phyloP scores from a whole-genome alignment of 1,139 yeast genomes.

The Candida neerlandica region DNA sequence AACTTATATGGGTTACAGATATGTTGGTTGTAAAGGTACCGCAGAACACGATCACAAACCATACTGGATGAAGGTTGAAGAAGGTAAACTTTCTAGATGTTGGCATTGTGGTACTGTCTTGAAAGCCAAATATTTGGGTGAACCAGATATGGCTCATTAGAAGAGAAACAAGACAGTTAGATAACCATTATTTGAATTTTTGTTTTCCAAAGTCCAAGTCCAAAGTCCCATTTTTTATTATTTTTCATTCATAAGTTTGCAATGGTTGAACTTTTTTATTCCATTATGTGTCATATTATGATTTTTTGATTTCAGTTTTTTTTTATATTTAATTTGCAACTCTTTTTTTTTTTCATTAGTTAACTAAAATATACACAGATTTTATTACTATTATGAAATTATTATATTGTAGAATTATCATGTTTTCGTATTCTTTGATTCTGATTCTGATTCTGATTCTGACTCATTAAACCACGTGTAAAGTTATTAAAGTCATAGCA shows the following conservation, averaged over 20 bases:
- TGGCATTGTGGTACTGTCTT: constrained; percentile 99
- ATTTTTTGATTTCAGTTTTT: not conserved
- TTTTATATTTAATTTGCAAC: constrained; percentile 1
- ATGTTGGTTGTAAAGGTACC: constrained; percentile 96
- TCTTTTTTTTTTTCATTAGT: not conserved
- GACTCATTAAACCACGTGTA: no score
- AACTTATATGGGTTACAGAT: constrained; percentile 90
- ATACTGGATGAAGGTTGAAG: constrained; percentile 92
- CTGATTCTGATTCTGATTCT: no score
- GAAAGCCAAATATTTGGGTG: constrained; percentile 87
- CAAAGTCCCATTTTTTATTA: not conserved
- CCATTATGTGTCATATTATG: constrained; percentile 1
- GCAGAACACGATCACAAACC: constrained; percentile 83
- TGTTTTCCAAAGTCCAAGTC: no score
- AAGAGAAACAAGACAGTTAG: constrained; percentile 19
- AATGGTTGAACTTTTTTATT: not conserved
- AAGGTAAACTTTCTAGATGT: constrained; percentile 86
- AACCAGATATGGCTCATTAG: constrained; percentile 64
- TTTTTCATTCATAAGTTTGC: constrained; percentile 1
- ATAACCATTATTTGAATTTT: no score
- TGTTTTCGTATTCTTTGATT: no score
- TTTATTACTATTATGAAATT: not conserved
- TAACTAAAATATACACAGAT: not conserved
- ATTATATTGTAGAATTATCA: not conserved
- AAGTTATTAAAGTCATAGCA: no score